Evolutionary conservation across 345 rosid species (phyloP).

Genomic region (Balakata baccata): DNA sequence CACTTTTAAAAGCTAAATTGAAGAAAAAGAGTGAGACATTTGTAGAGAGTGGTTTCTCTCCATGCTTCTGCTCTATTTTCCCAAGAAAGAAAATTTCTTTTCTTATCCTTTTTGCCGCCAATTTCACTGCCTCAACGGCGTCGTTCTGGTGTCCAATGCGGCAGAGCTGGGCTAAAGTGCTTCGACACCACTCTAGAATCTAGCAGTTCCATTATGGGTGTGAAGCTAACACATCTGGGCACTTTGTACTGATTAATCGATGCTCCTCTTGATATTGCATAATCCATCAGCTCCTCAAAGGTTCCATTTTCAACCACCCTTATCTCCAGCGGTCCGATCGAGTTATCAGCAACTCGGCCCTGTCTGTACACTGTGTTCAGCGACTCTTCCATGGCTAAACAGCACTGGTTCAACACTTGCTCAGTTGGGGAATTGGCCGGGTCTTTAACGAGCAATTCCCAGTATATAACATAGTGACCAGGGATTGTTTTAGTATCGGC

Average conservation of each 20-base stretch:
- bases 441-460: slow-evolving; percentile 69
- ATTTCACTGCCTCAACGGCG: slow-evolving; percentile 26
- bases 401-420: slow-evolving; percentile 53
- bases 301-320: slow-evolving; percentile 84
- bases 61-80: not conserved
- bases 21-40: not conserved
- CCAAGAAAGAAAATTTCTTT: not conserved
- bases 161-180: slow-evolving; percentile 70
- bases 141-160: slow-evolving; percentile 79
- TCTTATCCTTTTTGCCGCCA: slow-evolving; percentile 21
- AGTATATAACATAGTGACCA: slow-evolving; percentile 86
- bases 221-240: slow-evolving; percentile 86
- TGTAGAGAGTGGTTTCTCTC: slow-evolving; percentile 15
- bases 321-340: slow-evolving; percentile 81
- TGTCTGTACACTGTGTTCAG: slow-evolving; percentile 90
- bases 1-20: slow-evolving; percentile 24
- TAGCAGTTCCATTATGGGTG: slow-evolving; percentile 82
- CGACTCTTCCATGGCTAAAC: slow-evolving; percentile 83
- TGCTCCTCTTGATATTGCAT: slow-evolving; percentile 89
- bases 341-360: slow-evolving; percentile 72
- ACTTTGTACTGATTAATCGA: slow-evolving; percentile 96
- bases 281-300: slow-evolving; percentile 95
- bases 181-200: slow-evolving; percentile 69
- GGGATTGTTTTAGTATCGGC: slow-evolving; percentile 77
- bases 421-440: slow-evolving; percentile 39